Percentiles rank a stretch among this genome's conserved stretches.
phyloP scores from a whole-genome alignment of 176 grass and related monocot species.

The Secale cereale region DNA sequence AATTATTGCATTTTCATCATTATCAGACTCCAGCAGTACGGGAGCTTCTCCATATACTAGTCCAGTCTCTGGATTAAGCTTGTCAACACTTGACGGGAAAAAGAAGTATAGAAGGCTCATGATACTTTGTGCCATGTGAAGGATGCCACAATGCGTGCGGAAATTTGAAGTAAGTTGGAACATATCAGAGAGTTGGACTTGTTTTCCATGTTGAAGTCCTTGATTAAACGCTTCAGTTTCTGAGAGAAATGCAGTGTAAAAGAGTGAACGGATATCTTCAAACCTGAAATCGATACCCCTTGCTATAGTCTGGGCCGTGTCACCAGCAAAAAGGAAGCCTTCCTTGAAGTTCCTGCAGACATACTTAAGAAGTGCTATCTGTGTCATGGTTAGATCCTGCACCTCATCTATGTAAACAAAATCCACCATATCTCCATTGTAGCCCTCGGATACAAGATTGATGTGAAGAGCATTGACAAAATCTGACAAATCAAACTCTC shows the following conservation, averaged over 20 bases:
- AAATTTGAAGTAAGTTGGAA: slow-evolving; percentile 87
- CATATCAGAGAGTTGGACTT: slow-evolving; percentile 36
- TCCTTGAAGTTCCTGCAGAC: slow-evolving; percentile 71
- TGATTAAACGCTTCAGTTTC: slow-evolving; percentile 15
- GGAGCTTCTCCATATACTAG: slow-evolving; percentile 84
- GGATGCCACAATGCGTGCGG: slow-evolving; percentile 67
- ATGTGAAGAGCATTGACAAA: slow-evolving; percentile 59
- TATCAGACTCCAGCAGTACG: slow-evolving; percentile 62
- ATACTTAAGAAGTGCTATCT: slow-evolving; percentile 75
- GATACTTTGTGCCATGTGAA: slow-evolving; percentile 75
- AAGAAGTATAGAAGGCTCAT: slow-evolving; percentile 73
- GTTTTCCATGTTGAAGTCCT: slow-evolving; percentile 32
- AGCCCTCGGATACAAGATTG: slow-evolving; percentile 38
- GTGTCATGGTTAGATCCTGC: slow-evolving; percentile 80
- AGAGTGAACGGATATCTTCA: slow-evolving; percentile 77
- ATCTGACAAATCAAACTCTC: slow-evolving; percentile 88
- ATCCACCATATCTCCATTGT: slow-evolving; percentile 48
- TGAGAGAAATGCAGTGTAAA: slow-evolving; percentile 64
- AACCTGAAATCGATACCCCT: slow-evolving; percentile 92
- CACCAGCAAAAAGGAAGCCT: slow-evolving; percentile 86
- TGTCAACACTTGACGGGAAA: slow-evolving; percentile 71
- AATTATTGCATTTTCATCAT: slow-evolving; percentile 74
- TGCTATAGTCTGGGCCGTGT: slow-evolving; percentile 86
- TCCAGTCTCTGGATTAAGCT: slow-evolving; percentile 66
- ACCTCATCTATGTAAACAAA: slow-evolving; percentile 92